These are phyloP conservation scores for Penicillium odoratum DNA, from an alignment of 495 filamentous ascomycete species.

Conservation along the genomic window DNA sequence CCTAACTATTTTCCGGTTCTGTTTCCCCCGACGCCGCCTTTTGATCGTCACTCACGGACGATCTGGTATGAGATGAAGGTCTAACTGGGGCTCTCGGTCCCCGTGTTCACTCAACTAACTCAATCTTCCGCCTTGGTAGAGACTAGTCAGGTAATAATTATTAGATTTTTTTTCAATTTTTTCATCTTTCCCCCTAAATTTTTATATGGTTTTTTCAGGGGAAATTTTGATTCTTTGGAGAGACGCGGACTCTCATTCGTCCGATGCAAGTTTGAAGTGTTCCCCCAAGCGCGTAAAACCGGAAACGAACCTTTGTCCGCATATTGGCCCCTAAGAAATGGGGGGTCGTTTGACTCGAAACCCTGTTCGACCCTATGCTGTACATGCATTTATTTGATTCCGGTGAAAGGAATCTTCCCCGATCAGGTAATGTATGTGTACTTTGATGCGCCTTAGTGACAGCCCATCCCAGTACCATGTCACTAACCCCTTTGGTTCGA, in stretches of 20 bases:
- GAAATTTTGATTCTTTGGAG: conserved; percentile 8
- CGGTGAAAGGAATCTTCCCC: conserved; percentile 5
- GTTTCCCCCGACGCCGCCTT: conserved; percentile 4
- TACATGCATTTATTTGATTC: neutral
- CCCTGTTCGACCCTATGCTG: neutral
- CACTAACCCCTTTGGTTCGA: conserved; percentile 16
- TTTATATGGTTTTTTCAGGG: conserved; percentile 17
- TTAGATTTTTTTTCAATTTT: neutral
- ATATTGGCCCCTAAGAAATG: conserved; percentile 5
- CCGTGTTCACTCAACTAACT: neutral
- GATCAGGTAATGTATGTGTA: conserved; percentile 14
- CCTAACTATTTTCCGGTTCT: conserved; percentile 2
- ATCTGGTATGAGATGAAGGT: conserved; percentile 7
- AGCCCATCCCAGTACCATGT: conserved; percentile 22
- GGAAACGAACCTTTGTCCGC: conserved; percentile 9
- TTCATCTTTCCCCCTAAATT: neutral
- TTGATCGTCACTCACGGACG: conserved; percentile 2
- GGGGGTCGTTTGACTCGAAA: conserved; percentile 4
- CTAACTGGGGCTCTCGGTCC: conserved; percentile 6
- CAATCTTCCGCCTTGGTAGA: neutral
- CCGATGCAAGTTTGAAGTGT: conserved; percentile 10
- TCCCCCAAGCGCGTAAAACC: conserved; percentile 20
- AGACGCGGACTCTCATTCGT: conserved; percentile 20
- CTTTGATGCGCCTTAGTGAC: conserved; percentile 11
- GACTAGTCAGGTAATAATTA: neutral